Evolutionary conservation across 2,329 filamentous ascomycete species (phyloP).

Genomic region (Keithomyces neogunnii): DNA sequence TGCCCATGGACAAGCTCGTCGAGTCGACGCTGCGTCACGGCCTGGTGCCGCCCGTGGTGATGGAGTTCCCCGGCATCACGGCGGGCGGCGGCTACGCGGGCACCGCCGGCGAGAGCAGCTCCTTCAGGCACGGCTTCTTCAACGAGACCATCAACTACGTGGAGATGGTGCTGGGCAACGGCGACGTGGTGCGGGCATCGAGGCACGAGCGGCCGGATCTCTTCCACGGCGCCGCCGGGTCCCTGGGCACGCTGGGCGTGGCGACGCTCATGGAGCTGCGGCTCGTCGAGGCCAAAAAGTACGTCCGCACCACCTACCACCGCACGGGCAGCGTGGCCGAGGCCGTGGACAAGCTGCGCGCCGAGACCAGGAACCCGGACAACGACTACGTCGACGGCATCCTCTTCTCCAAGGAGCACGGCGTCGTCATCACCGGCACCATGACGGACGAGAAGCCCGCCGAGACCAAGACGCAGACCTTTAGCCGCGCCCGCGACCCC

Average conservation of each 20-base stretch:
- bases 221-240: slow-evolving; percentile 57
- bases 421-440: slow-evolving; percentile 58
- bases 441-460: slow-evolving; percentile 45
- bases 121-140: slow-evolving; percentile 65
- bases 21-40: slow-evolving; percentile 56
- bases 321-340: slow-evolving; percentile 39
- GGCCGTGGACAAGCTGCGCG: slow-evolving; percentile 38
- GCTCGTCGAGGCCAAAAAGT: slow-evolving; percentile 51
- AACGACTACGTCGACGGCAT: slow-evolving; percentile 71
- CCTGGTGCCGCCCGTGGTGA: slow-evolving; percentile 62
- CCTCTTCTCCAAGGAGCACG: slow-evolving; percentile 51
- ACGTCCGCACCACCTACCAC: slow-evolving; percentile 55
- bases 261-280: slow-evolving; percentile 59
- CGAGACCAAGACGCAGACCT: slow-evolving; percentile 38
- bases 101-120: slow-evolving; percentile 62
- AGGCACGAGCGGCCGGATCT: slow-evolving; percentile 39
- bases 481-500: slow-evolving; percentile 53
- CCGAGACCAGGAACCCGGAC: slow-evolving; percentile 31
- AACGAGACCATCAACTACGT: slow-evolving; percentile 54
- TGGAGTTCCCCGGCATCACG: slow-evolving; percentile 71
- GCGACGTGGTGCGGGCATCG: slow-evolving; percentile 50
- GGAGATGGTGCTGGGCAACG: slow-evolving; percentile 63
- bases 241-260: slow-evolving; percentile 60
- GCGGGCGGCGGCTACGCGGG: slow-evolving; percentile 64
- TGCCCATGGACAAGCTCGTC: slow-evolving; percentile 65